A percentile compares a stretch with the other conserved stretches of the same genome.
Evolutionary conservation across 2,329 filamentous ascomycete genomes (phyloP).

Genomic region (Falciphora oryzae): DNA sequence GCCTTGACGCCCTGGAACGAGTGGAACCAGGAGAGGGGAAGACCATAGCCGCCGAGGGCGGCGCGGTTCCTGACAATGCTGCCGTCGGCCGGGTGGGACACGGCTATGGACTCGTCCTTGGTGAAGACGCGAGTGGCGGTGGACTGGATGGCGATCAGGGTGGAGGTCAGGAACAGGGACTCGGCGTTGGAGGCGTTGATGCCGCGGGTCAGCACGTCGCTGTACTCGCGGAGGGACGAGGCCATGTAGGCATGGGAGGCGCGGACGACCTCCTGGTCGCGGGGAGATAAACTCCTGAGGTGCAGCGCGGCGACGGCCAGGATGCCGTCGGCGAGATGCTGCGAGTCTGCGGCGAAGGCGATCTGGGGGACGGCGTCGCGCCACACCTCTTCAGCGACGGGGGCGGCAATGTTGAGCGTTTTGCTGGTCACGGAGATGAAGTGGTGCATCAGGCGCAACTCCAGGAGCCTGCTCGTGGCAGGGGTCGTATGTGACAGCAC

Average conservation of each 20-base stretch:
- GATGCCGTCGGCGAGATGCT: conserved; percentile 57
- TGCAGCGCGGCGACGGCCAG: conserved; percentile 60
- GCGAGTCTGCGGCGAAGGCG: conserved; percentile 46
- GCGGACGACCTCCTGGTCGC: conserved; percentile 54
- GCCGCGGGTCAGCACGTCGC: conserved; percentile 47
- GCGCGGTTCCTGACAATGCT: conserved; percentile 10
- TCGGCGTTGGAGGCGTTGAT: conserved; percentile 56
- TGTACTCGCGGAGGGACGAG: conserved; percentile 56
- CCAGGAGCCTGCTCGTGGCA: conserved; percentile 42
- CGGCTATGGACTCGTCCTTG: conserved; percentile 40
- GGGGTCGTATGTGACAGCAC: conserved; percentile 29
- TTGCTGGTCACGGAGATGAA: conserved; percentile 56
- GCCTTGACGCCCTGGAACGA: conserved; percentile 63
- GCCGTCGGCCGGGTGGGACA: conserved; percentile 1
- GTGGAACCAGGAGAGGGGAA: conserved; percentile 62
- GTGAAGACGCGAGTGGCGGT: conserved; percentile 57
- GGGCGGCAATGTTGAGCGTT: conserved; percentile 50
- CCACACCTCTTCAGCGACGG: conserved; percentile 52
- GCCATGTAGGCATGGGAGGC: conserved; percentile 62
- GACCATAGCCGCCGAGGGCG: conserved; percentile 37
- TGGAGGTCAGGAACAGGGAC: conserved; percentile 55
- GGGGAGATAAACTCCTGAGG: conserved; percentile 48
- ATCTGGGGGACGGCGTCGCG: conserved; percentile 53
- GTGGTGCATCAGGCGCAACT: conserved; percentile 59
- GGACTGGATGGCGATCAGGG: conserved; percentile 62